phyloP scores from a whole-genome alignment of 139 green algal genomes.

The Picochlorum sp. region DNA sequence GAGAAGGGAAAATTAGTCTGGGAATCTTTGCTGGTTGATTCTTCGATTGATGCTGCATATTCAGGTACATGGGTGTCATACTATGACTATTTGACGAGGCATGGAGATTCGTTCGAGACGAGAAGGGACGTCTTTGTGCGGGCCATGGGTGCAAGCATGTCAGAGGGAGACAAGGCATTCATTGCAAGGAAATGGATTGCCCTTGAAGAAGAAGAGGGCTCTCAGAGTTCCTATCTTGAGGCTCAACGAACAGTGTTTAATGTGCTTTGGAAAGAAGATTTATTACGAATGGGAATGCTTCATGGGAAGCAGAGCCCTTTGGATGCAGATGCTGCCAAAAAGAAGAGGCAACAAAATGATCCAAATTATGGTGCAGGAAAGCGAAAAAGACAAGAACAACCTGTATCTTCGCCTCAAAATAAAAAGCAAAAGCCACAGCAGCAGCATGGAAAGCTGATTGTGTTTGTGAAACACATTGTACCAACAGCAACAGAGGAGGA shows the following conservation, averaged over 20 bases:
- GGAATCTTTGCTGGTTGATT: conserved; percentile 41
- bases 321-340: conserved; percentile 46
- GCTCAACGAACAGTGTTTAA: neutral
- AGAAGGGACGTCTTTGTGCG: conserved; percentile 49
- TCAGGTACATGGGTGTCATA: conserved; percentile 49
- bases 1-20: conserved; percentile 42
- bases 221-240: conserved; percentile 20
- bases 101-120: conserved; percentile 30
- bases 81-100: conserved; percentile 42
- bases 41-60: conserved; percentile 23
- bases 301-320: conserved; percentile 44
- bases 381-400: conserved; percentile 2
- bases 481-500: conserved; percentile 18
- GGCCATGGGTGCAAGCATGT: conserved; percentile 33
- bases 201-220: conserved; percentile 79
- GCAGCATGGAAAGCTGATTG: conserved; percentile 20
- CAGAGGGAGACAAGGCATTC: conserved; percentile 42
- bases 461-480: conserved; percentile 42
- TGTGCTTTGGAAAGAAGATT: too few relatives aligned
- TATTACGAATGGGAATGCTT: conserved; percentile 12
- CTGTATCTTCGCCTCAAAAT: neutral
- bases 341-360: conserved; percentile 52
- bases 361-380: conserved; percentile 44
- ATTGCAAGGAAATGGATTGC: conserved; percentile 54
- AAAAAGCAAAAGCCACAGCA: neutral